Evolutionary conservation across 345 rosid genomes (phyloP).

Genomic region (Tarenaya hassleriana): DNA sequence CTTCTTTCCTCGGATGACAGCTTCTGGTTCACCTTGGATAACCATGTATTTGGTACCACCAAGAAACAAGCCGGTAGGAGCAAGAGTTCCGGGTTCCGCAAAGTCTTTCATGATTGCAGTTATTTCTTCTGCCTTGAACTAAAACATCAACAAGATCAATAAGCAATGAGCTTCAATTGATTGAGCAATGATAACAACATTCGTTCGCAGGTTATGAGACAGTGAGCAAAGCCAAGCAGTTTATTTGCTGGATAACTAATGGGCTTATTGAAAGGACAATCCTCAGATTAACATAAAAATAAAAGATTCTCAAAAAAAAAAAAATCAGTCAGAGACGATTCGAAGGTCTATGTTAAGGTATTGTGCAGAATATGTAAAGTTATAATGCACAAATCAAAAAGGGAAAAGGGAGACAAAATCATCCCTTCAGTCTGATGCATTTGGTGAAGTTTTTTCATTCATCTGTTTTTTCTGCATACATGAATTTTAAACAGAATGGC

Average conservation of each 20-base stretch:
- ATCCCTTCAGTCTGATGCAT: background rate
- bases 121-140: slow-evolving; percentile 70
- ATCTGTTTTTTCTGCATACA: too few relatives aligned
- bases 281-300: too few relatives aligned
- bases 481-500: too few relatives aligned
- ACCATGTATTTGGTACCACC: slow-evolving; percentile 81
- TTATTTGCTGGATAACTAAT: too few relatives aligned
- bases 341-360: too few relatives aligned
- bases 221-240: slow-evolving; percentile 13
- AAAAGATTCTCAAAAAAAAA: too few relatives aligned
- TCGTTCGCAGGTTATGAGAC: background rate
- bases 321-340: too few relatives aligned
- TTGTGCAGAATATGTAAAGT: too few relatives aligned
- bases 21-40: slow-evolving; percentile 81
- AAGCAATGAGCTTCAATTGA: slow-evolving; percentile 12
- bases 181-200: slow-evolving; percentile 7
- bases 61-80: slow-evolving; percentile 68
- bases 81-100: slow-evolving; percentile 70
- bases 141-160: slow-evolving; percentile 25
- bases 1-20: slow-evolving; percentile 89
- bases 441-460: background rate
- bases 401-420: too few relatives aligned
- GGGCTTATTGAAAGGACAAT: too few relatives aligned
- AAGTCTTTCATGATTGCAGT: slow-evolving; percentile 48
- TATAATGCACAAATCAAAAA: too few relatives aligned